phyloP scores from a whole-genome alignment of 2,329 filamentous ascomycete species.

The Penicillium verrucosum region DNA sequence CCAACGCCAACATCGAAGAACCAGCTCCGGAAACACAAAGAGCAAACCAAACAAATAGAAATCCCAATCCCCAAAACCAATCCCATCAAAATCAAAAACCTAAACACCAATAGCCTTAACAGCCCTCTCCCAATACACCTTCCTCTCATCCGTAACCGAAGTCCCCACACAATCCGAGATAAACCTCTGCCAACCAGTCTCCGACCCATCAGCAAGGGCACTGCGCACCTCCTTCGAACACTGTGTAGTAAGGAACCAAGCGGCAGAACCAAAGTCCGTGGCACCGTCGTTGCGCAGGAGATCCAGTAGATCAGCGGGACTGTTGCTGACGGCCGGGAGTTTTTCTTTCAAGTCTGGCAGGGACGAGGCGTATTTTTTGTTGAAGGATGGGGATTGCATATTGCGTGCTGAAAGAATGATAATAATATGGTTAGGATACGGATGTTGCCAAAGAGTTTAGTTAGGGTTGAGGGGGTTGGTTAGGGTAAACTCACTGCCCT shows the following conservation, averaged over 20 bases:
- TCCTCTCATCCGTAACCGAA: slow-evolving; percentile 45
- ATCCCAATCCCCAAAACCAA: too few species aligned
- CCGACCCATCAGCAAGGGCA: slow-evolving; percentile 46
- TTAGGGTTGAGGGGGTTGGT: not conserved
- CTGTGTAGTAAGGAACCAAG: slow-evolving; percentile 60
- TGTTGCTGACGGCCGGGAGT: slow-evolving; percentile 32
- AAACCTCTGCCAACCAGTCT: slow-evolving; percentile 53
- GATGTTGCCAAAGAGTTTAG: not conserved
- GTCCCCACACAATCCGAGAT: slow-evolving; percentile 55
- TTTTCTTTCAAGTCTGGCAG: slow-evolving; percentile 44
- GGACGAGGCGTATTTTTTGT: slow-evolving; percentile 53
- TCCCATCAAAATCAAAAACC: not conserved
- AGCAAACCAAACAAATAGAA: not conserved
- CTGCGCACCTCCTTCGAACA: slow-evolving; percentile 47
- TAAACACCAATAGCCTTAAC: slow-evolving; percentile 39
- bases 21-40: slow-evolving; percentile 4
- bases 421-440: not conserved
- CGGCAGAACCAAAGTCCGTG: slow-evolving; percentile 57
- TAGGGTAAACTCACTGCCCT: slow-evolving; percentile 53
- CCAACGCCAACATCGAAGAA: slow-evolving; percentile 3
- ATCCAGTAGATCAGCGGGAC: slow-evolving; percentile 46
- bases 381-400: slow-evolving; percentile 60
- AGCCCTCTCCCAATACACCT: slow-evolving; percentile 51
- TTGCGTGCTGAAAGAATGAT: slow-evolving; percentile 48
- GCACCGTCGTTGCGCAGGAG: slow-evolving; percentile 49